Conservation (phyloP, 2,329 filamentous ascomycete species). For the Calycina herbarum region DNA sequence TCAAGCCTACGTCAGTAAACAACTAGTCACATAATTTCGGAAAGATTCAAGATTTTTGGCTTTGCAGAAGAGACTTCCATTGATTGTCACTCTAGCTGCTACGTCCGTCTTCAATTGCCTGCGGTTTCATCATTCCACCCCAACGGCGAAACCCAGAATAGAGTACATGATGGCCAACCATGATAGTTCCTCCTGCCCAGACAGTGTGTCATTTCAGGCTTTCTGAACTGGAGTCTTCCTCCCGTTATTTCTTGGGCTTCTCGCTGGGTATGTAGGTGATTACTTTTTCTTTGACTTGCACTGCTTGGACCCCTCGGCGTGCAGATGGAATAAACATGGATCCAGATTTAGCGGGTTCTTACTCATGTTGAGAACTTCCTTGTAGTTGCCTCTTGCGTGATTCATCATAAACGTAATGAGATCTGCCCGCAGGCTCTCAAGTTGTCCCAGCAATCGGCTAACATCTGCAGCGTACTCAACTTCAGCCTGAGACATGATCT, state of each 20-base stretch:
- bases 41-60: background rate
- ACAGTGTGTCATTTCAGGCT: background rate
- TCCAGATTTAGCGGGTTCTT: background rate
- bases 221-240: background rate
- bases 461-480: background rate
- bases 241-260: background rate
- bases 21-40: background rate
- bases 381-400: background rate
- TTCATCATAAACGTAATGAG: background rate
- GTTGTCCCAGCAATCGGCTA: background rate
- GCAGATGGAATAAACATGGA: background rate
- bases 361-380: background rate
- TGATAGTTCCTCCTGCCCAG: background rate
- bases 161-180: no score
- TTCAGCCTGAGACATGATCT: background rate
- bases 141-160: no score
- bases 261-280: background rate
- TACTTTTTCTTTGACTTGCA: background rate
- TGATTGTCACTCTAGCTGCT: no score
- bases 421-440: background rate
- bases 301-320: background rate
- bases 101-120: no score
- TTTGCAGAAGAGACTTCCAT: background rate
- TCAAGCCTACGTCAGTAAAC: background rate
- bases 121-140: no score